Base-by-base conservation (phyloP, 768 basidiomycete genomes). In the Trametes gibbosa region DNA sequence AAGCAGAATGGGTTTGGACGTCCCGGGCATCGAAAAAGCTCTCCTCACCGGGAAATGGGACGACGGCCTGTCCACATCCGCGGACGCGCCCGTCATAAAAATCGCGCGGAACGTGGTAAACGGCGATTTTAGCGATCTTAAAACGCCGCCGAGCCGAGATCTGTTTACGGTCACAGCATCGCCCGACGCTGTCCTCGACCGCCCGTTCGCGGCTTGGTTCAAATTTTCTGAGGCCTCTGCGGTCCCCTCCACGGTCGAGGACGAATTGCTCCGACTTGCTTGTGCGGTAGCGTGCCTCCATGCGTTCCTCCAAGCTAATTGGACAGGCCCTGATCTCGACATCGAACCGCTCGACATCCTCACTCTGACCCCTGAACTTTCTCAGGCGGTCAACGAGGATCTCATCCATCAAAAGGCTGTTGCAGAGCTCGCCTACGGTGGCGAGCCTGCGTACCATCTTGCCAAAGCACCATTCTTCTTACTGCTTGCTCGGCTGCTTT, bases 401-500 rank as follows among this genome's bases (percentile, higher is more conserved):
- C 55, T 71, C 3, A 73, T 98, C 40, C 81, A 93, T 66, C 72
- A 75, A 27, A 83, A 83, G 47, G 84, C 95, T 23, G 76, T 93
- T 57, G 76, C 86, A 5, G 85, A 90, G 61, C 82, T 99, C 42
- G 87, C 95, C 0, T 84, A 82, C 61, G 84, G 85, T 4, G 97
- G 97, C 3, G 97, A 98, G 74, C 97, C 97, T 9, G 93, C 92
- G 0, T 99, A 98, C 74, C 97, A 98, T 71, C 89, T 98, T 45
- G 81, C 86, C 8, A 79, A 79, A 65, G 74, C 73, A 37, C 81
- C 94, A 6, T 72, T 82, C 21, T 85, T 96, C 66, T 80, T 98
- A 49, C 81, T 86, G 29, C 74, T 95, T 54, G 84, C 95, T 0
- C 83, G 89, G 66, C 75, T 91, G 24, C 76, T 97, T 47, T 74